phyloP scores from a whole-genome alignment of 208 protist genomes.

The Blastocrithidia nonstop region DNA sequence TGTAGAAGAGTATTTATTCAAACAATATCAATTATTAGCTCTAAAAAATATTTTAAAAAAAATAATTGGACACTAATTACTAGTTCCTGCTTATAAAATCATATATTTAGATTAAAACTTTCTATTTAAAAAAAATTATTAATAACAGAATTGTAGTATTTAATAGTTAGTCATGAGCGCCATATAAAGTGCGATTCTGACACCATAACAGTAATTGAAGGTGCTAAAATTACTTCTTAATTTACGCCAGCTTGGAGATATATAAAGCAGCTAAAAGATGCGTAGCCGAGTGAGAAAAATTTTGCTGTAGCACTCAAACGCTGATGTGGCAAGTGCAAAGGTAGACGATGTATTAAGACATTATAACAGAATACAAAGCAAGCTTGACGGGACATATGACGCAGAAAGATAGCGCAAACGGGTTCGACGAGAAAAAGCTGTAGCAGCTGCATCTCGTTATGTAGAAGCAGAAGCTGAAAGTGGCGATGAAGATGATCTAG shows the following conservation, averaged over 20 bases:
- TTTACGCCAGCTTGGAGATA: conserved; percentile 30
- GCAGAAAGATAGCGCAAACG: conserved; percentile 26
- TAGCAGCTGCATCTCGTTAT: conserved; percentile 17
- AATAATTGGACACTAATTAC: too few relatives aligned
- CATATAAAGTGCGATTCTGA: too few relatives aligned
- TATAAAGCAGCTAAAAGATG: conserved; percentile 29
- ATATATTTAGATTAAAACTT: too few relatives aligned
- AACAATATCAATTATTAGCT: too few relatives aligned
- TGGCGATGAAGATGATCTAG: conserved; percentile 34
- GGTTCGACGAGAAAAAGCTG: conserved; percentile 16
- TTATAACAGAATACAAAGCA: conserved; percentile 19
- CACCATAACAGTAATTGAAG: conserved; percentile 43
- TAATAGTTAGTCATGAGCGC: too few relatives aligned
- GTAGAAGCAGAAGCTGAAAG: conserved; percentile 51
- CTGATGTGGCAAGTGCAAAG: conserved; percentile 17
- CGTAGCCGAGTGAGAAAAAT: conserved; percentile 29
- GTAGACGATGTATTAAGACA: conserved; percentile 37
- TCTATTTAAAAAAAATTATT: too few relatives aligned
- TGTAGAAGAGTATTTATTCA: too few relatives aligned
- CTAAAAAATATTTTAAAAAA: too few relatives aligned
- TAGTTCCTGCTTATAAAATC: too few relatives aligned
- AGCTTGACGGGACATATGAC: conserved; percentile 54
- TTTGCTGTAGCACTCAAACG: conserved; percentile 20
- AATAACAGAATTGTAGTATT: too few relatives aligned
- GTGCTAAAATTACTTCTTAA: conserved; percentile 42